phyloP scores from a whole-genome alignment of 371 early-diverging fungal genomes.

The Chytridium lagenaria region DNA sequence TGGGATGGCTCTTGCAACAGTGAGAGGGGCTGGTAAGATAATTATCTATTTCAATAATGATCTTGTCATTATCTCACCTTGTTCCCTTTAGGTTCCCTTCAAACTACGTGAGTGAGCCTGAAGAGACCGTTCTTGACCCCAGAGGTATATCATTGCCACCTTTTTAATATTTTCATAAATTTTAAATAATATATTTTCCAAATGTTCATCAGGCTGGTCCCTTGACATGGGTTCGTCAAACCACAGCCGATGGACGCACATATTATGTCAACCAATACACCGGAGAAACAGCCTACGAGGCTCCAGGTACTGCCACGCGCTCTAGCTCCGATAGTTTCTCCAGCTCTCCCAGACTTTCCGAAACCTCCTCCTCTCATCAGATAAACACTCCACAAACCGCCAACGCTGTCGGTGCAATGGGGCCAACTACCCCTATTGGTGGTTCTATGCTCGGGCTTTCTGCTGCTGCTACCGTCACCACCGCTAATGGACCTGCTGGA shows the following conservation, averaged over 20 bases:
- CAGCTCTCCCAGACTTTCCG: constrained; percentile 13
- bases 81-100: constrained; percentile 77
- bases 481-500: no score
- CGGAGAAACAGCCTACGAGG: constrained; percentile 38
- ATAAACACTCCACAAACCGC: constrained; percentile 4
- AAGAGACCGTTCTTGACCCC: constrained; percentile 20
- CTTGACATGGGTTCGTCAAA: constrained; percentile 36
- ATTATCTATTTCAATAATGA: constrained; percentile 10
- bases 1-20: constrained; percentile 78
- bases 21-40: constrained; percentile 44
- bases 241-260: constrained; percentile 37
- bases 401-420: background rate
- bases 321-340: constrained; percentile 9
- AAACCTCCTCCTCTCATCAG: constrained; percentile 14
- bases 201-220: constrained; percentile 25
- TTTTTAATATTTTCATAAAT: no score
- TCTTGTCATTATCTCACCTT: background rate
- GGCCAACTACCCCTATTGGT: background rate
- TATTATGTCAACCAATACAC: constrained; percentile 42
- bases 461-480: background rate
- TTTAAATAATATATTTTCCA: no score
- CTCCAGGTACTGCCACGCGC: constrained; percentile 8
- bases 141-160: no score
- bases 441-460: background rate
- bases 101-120: constrained; percentile 69